phyloP scores from a whole-genome alignment of 208 protist species.

The Balamuthia mandrillaris region DNA sequence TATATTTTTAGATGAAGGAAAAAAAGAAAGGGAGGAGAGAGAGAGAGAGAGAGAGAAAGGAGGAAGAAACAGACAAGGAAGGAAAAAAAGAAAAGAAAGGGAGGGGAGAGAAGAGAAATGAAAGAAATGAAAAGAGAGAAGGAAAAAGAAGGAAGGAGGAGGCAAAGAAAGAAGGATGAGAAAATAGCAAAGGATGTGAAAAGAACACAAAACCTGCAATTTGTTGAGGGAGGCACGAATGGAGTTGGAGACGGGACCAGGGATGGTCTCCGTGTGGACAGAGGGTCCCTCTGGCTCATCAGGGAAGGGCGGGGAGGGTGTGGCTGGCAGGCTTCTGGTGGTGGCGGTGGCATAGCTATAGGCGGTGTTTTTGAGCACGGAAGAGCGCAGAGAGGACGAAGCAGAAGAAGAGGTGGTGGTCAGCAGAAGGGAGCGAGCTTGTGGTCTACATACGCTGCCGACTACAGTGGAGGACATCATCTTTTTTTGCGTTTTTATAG shows the following conservation, averaged over 20 bases:
- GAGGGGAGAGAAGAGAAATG: background rate
- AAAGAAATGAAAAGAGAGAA: background rate
- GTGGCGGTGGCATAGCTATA: background rate
- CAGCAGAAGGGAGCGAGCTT: too few relatives aligned
- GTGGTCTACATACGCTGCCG: too few relatives aligned
- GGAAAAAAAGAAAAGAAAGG: background rate
- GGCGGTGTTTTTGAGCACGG: too few relatives aligned
- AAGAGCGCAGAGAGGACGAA: too few relatives aligned
- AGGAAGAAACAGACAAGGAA: background rate
- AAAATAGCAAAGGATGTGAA: background rate
- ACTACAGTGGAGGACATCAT: too few relatives aligned
- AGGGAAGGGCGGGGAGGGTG: constrained; percentile 49
- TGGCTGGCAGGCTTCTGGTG: background rate
- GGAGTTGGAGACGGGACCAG: constrained; percentile 55
- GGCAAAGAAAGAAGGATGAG: background rate
- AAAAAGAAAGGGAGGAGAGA: background rate
- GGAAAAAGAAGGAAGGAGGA: background rate
- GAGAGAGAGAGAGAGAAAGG: background rate
- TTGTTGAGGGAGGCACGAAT: constrained; percentile 46
- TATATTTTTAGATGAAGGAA: background rate
- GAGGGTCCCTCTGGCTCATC: constrained; percentile 51
- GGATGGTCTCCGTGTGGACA: constrained; percentile 44
- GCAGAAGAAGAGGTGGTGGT: too few relatives aligned
- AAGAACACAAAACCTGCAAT: constrained; percentile 13
- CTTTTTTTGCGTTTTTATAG: too few relatives aligned